Evolutionary conservation across 1,284 basidiomycete genomes (phyloP).

Genomic region (Grifola frondosa): DNA sequence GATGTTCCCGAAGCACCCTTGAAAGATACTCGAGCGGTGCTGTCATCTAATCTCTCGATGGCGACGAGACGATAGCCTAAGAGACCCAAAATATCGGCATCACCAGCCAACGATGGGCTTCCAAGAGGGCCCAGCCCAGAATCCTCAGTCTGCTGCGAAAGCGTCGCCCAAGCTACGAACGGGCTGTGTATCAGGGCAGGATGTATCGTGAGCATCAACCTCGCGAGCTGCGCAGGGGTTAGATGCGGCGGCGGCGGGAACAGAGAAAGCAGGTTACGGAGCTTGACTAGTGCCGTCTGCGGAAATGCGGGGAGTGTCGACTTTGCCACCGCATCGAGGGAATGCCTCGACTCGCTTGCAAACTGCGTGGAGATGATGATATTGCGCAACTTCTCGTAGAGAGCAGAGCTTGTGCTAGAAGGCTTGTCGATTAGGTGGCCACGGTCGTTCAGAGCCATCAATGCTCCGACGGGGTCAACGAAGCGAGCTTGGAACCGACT

Average conservation of each 20-base stretch:
- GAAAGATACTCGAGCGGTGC: conserved; percentile 45
- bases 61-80: conserved; percentile 48
- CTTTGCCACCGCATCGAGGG: conserved; percentile 50
- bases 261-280: conserved; percentile 40
- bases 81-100: conserved; percentile 44
- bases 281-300: conserved; percentile 57
- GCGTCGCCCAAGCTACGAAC: conserved; percentile 59
- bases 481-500: conserved; percentile 70
- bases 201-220: conserved; percentile 54
- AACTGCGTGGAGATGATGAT: conserved; percentile 61
- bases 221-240: conserved; percentile 47
- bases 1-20: conserved; percentile 28
- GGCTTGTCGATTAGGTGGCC: neutral
- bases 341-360: conserved; percentile 53
- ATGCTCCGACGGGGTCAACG: conserved; percentile 55
- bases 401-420: conserved; percentile 14
- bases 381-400: conserved; percentile 47
- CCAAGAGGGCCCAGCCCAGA: conserved; percentile 53
- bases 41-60: conserved; percentile 42
- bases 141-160: conserved; percentile 53
- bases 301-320: conserved; percentile 59
- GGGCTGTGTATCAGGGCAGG: conserved; percentile 53
- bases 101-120: conserved; percentile 41
- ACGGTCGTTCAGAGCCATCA: conserved; percentile 43
- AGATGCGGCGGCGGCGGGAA: conserved; percentile 47